phyloP scores from a whole-genome alignment of 2,329 filamentous ascomycete species.

The Cercospora berteroae region DNA sequence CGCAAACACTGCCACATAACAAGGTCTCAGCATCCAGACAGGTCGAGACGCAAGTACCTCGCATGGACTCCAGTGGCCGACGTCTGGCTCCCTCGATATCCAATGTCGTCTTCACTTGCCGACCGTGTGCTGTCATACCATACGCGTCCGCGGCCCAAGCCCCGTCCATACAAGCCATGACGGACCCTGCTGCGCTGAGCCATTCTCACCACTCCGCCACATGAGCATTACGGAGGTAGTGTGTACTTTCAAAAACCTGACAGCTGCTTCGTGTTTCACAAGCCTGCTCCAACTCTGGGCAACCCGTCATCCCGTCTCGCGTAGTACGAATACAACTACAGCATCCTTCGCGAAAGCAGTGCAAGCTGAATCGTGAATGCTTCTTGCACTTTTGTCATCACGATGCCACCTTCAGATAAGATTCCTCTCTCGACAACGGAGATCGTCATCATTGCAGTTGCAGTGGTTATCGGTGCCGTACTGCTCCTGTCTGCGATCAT shows the following conservation, averaged over 20 bases:
- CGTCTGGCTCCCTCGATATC: not conserved
- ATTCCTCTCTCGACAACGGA: not conserved
- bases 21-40: not conserved
- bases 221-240: slow-evolving; percentile 6
- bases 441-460: slow-evolving; percentile 1
- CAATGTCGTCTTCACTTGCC: not conserved
- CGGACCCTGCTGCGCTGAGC: not conserved
- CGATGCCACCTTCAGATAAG: not conserved
- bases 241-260: not conserved
- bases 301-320: slow-evolving; percentile 1
- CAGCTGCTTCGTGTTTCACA: not conserved
- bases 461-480: not conserved
- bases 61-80: not conserved
- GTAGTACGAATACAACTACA: not conserved
- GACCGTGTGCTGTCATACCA: slow-evolving; percentile 2
- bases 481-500: not conserved
- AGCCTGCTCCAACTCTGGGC: not conserved
- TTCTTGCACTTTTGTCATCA: not conserved
- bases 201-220: slow-evolving; percentile 2
- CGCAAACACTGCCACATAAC: not conserved
- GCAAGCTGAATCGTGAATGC: not conserved
- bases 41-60: not conserved
- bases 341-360: not conserved
- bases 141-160: not conserved
- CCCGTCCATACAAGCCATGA: not conserved